Percentiles rank a stretch among this genome's conserved stretches.
phyloP scores from a whole-genome alignment of 2,329 filamentous ascomycete species.

The Fulvia fulva region DNA sequence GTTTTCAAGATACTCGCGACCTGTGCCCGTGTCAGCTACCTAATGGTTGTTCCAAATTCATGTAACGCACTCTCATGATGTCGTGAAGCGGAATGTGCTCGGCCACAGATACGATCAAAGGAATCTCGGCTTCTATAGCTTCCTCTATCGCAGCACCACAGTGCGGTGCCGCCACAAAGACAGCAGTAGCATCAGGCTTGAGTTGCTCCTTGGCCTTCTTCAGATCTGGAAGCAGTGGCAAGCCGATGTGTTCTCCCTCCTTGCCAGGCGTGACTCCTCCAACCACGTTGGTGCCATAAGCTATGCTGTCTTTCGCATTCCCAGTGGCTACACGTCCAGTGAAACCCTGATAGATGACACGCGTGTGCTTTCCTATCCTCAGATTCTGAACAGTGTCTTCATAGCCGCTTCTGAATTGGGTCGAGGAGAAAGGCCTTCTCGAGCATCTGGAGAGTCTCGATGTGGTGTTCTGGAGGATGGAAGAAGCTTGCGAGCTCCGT shows the following conservation, averaged over 20 bases:
- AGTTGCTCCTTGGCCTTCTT: constrained; percentile 64
- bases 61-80: constrained; percentile 59
- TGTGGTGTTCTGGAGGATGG: constrained; percentile 17
- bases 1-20: constrained; percentile 68
- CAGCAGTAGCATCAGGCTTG: constrained; percentile 72
- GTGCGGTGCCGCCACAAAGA: constrained; percentile 74
- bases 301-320: constrained; percentile 71
- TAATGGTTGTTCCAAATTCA: not conserved
- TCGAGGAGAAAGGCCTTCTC: constrained; percentile 28
- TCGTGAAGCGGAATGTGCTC: constrained; percentile 78
- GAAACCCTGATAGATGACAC: constrained; percentile 68
- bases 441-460: constrained; percentile 6
- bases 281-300: constrained; percentile 76
- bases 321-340: constrained; percentile 66
- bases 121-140: constrained; percentile 73
- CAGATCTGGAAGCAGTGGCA: constrained; percentile 68
- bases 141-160: constrained; percentile 72
- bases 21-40: constrained; percentile 32
- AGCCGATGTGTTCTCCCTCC: constrained; percentile 66
- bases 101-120: constrained; percentile 72
- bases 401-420: constrained; percentile 41
- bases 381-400: constrained; percentile 62
- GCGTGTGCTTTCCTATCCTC: constrained; percentile 62
- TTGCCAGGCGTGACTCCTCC: constrained; percentile 71
- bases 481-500: constrained; percentile 19